These are phyloP conservation scores for Colletotrichum kahawae DNA, from an alignment of 2,329 filamentous ascomycete genomes.

Conservation along the genomic window DNA sequence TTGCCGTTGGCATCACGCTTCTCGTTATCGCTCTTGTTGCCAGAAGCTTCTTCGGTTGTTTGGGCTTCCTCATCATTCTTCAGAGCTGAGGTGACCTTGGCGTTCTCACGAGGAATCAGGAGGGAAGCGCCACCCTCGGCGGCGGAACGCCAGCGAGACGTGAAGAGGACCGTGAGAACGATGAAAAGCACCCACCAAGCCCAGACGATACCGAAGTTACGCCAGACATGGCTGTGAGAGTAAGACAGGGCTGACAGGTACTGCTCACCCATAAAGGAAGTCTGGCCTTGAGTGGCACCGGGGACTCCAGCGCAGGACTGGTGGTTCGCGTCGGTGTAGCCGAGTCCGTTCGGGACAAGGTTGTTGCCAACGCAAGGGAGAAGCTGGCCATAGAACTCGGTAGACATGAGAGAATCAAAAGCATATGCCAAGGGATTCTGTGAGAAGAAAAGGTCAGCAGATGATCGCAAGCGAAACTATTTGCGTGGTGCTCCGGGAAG, in stretches of 20 bases:
- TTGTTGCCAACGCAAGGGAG: slow-evolving; percentile 55
- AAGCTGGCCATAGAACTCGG: slow-evolving; percentile 69
- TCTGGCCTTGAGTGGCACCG: slow-evolving; percentile 55
- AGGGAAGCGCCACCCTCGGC: slow-evolving; percentile 59
- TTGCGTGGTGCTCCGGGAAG: no score
- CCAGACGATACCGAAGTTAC: slow-evolving; percentile 67
- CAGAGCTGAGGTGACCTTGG: slow-evolving; percentile 38
- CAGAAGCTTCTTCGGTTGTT: neutral
- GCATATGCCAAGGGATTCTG: slow-evolving; percentile 69
- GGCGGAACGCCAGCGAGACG: slow-evolving; percentile 59
- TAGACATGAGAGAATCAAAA: slow-evolving; percentile 71
- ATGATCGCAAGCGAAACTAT: no score
- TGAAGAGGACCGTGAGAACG: slow-evolving; percentile 61
- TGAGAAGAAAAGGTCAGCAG: no score
- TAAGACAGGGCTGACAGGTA: slow-evolving; percentile 63
- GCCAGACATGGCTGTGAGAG: slow-evolving; percentile 56
- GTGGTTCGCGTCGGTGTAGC: slow-evolving; percentile 45
- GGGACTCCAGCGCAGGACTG: slow-evolving; percentile 64
- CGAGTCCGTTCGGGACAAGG: slow-evolving; percentile 55
- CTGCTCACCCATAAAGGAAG: slow-evolving; percentile 58
- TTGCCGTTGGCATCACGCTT: slow-evolving; percentile 21
- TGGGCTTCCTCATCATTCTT: slow-evolving; percentile 56
- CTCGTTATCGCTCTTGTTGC: slow-evolving; percentile 30
- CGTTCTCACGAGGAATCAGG: slow-evolving; percentile 66
- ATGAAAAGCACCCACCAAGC: slow-evolving; percentile 68